Base-by-base conservation (phyloP, 768 basidiomycete genomes). In the Hericium rajendrae region DNA sequence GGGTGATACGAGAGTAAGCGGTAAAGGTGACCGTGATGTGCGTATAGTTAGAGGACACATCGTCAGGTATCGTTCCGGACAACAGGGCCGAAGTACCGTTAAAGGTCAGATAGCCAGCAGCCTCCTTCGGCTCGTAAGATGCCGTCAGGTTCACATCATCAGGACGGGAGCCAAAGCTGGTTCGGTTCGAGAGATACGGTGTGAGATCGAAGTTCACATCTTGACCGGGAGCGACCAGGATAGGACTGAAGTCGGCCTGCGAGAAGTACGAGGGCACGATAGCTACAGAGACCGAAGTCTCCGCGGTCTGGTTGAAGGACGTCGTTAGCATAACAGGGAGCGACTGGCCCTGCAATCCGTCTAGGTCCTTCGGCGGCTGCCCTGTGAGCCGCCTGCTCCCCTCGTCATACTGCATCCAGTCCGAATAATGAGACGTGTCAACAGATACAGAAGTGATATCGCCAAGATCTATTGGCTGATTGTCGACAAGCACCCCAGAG, bases 221-320 rank as follows among this genome's bases (percentile, higher is more conserved):
- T 51, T 77, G 69, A 9, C 81, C 82, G 13, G 79, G 80, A 24
- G 75, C 72, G 40, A 76, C 78, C 51, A 79, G 71, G 51, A 86
- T 71, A 20, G 82, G 74, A 16, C 86, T 81, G 48, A 91, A 70
- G 37, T 73, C 70, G 20, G 81, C 72, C 20, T 73, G 60, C 11
- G 78, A 72, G 72, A 97, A 95, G 68, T 81, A 88, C 3, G 91
- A 87, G 3, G 85, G 78, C 9, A 86, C 81, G 20, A 90, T 68
- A 26, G 79, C 79, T 60, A 97, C 65, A 2, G 80, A 74, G 38
- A 94, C 73, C 60, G 76, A 83, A 18, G 85, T 83, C 18, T 75
- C 70, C 58, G 91, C 62, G 0, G 80, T 78, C 68, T 92, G 86
- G 64, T 88, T 85, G 69, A 86, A 84, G 16, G 73, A 68, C 2